Conservation (phyloP, 768 basidiomycete genomes). For the Podaxis mareebaensis region DNA sequence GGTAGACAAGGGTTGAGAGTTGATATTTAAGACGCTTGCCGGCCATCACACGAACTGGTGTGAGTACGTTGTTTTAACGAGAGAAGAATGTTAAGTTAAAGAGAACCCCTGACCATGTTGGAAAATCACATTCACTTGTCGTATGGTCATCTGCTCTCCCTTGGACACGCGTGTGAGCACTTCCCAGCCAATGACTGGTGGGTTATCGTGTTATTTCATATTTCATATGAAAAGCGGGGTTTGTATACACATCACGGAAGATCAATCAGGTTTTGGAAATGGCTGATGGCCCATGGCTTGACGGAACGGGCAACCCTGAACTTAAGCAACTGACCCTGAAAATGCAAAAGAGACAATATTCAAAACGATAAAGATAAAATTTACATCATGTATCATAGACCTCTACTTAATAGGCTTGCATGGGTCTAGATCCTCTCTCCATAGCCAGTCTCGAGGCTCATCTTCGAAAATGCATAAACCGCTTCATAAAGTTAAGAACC, state of each 20-base stretch:
- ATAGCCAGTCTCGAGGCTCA: neutral
- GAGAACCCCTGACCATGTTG: neutral
- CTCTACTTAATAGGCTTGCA: neutral
- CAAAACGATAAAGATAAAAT: neutral
- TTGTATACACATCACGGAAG: too few relatives aligned
- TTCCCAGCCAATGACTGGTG: neutral
- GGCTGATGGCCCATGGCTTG: too few relatives aligned
- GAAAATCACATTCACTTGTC: slow-evolving; percentile 8
- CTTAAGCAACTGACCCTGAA: too few relatives aligned
- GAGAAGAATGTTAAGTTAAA: neutral
- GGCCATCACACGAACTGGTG: neutral
- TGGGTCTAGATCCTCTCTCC: neutral
- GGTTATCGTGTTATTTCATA: neutral
- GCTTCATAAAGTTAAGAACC: slow-evolving; percentile 31
- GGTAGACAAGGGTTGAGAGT: slow-evolving; percentile 15
- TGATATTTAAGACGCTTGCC: slow-evolving; percentile 5
- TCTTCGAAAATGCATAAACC: slow-evolving; percentile 25
- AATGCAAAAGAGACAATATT: too few relatives aligned
- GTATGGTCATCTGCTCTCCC: neutral
- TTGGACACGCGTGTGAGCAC: slow-evolving; percentile 3
- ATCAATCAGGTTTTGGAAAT: too few relatives aligned
- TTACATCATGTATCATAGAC: neutral
- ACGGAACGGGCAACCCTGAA: too few relatives aligned
- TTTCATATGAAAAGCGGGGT: too few relatives aligned
- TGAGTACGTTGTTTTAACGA: neutral